phyloP scores from a whole-genome alignment of 75 land plant genomes.

The Pinus albicaulis region DNA sequence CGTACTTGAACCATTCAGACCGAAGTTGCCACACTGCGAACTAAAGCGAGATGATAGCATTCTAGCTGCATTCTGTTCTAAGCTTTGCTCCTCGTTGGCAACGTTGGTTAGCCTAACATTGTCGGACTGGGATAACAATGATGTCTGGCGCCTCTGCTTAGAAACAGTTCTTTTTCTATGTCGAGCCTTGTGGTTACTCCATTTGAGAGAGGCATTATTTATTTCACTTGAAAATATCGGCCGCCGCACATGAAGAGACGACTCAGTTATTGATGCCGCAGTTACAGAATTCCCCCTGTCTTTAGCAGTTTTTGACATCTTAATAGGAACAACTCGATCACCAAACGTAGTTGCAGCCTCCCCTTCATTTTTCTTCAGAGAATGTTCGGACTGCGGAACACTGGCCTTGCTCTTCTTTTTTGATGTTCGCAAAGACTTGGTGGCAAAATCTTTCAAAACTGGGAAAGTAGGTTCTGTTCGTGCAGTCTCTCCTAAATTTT shows the following conservation, averaged over 20 bases:
- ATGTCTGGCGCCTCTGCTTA: background rate
- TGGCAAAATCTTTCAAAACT: slow-evolving; percentile 6
- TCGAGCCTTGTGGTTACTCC: slow-evolving; percentile 10
- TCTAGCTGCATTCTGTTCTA: slow-evolving; percentile 74
- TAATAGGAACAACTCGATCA: background rate
- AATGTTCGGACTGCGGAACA: no score
- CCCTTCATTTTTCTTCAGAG: background rate
- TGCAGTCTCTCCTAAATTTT: background rate
- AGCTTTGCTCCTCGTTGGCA: slow-evolving; percentile 56
- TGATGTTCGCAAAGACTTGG: slow-evolving; percentile 7
- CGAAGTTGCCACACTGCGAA: slow-evolving; percentile 36
- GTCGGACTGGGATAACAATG: background rate
- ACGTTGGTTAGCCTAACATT: background rate
- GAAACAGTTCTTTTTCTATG: background rate
- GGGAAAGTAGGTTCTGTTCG: background rate
- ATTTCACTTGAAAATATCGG: slow-evolving; percentile 2
- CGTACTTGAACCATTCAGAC: slow-evolving; percentile 9
- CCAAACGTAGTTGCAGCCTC: background rate
- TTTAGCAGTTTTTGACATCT: background rate
- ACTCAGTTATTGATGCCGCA: background rate
- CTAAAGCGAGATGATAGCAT: slow-evolving; percentile 71
- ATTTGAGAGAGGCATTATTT: slow-evolving; percentile 5
- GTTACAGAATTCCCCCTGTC: background rate
- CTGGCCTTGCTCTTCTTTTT: background rate
- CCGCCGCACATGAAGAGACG: background rate